phyloP scores from a whole-genome alignment of 2,329 filamentous ascomycete genomes.

The Bipolaris cookei region DNA sequence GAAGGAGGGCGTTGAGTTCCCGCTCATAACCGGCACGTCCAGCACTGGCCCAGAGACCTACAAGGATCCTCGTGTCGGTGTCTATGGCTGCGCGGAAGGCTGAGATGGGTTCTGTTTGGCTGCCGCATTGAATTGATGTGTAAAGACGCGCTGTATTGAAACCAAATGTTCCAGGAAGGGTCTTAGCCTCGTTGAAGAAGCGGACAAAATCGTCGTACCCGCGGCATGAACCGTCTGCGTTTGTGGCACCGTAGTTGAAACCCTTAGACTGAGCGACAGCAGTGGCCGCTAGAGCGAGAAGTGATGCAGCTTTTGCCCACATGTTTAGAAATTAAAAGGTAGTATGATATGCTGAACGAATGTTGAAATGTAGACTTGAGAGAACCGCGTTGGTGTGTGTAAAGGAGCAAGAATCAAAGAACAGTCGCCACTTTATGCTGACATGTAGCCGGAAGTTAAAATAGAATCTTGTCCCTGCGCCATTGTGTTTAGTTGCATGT shows the following conservation, averaged over 20 bases:
- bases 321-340: background rate
- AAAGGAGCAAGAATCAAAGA: background rate
- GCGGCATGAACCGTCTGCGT: slow-evolving; percentile 65
- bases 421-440: background rate
- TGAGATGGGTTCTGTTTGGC: slow-evolving; percentile 55
- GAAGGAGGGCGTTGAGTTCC: slow-evolving; percentile 73
- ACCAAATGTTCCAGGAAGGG: slow-evolving; percentile 67
- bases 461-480: background rate
- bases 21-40: slow-evolving; percentile 68
- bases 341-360: background rate
- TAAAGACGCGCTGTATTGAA: slow-evolving; percentile 74
- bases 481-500: slow-evolving; percentile 10
- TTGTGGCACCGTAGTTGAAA: slow-evolving; percentile 74
- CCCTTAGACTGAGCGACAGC: slow-evolving; percentile 53
- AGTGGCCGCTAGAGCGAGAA: slow-evolving; percentile 27
- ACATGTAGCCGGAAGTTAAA: background rate
- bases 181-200: slow-evolving; percentile 70
- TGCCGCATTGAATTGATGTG: slow-evolving; percentile 73
- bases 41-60: slow-evolving; percentile 82
- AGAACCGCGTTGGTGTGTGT: too few relatives aligned
- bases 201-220: slow-evolving; percentile 69
- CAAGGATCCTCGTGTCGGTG: slow-evolving; percentile 76
- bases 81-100: slow-evolving; percentile 73
- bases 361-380: background rate
- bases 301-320: slow-evolving; percentile 9